Conservation (phyloP, 345 rosid species). For the Garcia nutans region DNA sequence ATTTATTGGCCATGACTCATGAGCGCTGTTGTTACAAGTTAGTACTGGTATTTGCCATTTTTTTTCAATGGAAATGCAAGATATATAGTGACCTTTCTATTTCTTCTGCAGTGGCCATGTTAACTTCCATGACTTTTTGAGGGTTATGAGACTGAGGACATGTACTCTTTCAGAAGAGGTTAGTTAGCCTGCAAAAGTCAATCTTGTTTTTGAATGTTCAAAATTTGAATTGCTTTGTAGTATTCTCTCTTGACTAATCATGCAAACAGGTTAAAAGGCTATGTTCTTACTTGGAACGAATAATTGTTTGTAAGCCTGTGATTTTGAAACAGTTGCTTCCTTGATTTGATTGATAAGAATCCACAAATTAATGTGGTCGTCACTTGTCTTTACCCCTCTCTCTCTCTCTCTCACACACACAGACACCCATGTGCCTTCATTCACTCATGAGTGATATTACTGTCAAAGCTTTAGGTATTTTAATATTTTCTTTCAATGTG, state of each 20-base stretch:
- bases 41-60: neutral
- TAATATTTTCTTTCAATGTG: neutral
- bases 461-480: neutral
- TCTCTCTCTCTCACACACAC: neutral
- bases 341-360: neutral
- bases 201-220: neutral
- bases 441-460: neutral
- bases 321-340: neutral
- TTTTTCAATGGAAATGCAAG: neutral
- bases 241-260: constrained; percentile 1
- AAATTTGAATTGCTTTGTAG: neutral
- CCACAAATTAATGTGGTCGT: neutral
- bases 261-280: neutral
- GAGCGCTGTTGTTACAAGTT: neutral
- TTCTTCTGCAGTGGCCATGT: constrained; percentile 72
- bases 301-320: constrained; percentile 7
- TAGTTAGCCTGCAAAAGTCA: constrained; percentile 12
- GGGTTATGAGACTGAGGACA: constrained; percentile 55
- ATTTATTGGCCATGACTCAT: neutral
- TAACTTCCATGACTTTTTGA: constrained; percentile 50
- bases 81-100: neutral
- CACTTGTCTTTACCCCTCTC: neutral
- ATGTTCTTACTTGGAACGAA: neutral
- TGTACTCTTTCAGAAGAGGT: constrained; percentile 73
- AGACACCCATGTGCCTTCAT: neutral